Evolutionary conservation across 2,329 filamentous ascomycete species (phyloP).

Genomic region (Plectosphaerella cucumerina): DNA sequence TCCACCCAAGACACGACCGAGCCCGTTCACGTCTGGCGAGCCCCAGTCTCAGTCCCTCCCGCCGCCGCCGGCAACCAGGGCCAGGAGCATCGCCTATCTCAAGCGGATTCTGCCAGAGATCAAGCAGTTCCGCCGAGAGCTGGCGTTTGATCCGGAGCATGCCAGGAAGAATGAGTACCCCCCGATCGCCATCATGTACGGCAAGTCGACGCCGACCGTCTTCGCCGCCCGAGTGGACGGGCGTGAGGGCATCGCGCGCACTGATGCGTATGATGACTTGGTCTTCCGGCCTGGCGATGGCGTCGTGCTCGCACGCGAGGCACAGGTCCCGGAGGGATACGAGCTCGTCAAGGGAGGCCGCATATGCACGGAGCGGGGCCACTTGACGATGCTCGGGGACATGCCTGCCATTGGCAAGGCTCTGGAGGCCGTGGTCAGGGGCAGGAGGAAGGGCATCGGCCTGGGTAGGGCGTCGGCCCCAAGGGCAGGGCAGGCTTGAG

Average conservation of each 20-base stretch:
- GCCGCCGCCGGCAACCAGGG: slow-evolving; percentile 44
- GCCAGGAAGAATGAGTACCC: slow-evolving; percentile 71
- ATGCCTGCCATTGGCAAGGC: slow-evolving; percentile 75
- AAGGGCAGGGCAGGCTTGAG: neutral
- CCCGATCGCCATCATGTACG: slow-evolving; percentile 78
- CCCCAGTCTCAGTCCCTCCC: slow-evolving; percentile 14
- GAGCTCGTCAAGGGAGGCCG: slow-evolving; percentile 67
- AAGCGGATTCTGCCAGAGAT: slow-evolving; percentile 67
- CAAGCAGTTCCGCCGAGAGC: slow-evolving; percentile 71
- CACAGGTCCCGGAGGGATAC: slow-evolving; percentile 82
- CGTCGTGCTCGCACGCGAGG: slow-evolving; percentile 78
- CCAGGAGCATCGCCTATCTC: slow-evolving; percentile 60
- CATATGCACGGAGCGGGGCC: slow-evolving; percentile 77
- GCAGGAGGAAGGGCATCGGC: slow-evolving; percentile 69
- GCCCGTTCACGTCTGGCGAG: slow-evolving; percentile 19
- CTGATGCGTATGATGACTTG: slow-evolving; percentile 81
- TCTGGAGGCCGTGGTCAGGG: slow-evolving; percentile 63
- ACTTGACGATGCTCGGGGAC: slow-evolving; percentile 84
- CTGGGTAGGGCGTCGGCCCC: slow-evolving; percentile 31
- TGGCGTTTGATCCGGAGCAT: slow-evolving; percentile 57
- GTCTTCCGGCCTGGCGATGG: slow-evolving; percentile 86
- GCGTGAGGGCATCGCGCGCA: slow-evolving; percentile 67
- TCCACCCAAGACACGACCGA: slow-evolving; percentile 8
- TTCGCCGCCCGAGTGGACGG: slow-evolving; percentile 73
- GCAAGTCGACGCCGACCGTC: slow-evolving; percentile 81